phyloP scores from a whole-genome alignment of 345 rosid genomes.

The Eucalyptus erythrocorys region DNA sequence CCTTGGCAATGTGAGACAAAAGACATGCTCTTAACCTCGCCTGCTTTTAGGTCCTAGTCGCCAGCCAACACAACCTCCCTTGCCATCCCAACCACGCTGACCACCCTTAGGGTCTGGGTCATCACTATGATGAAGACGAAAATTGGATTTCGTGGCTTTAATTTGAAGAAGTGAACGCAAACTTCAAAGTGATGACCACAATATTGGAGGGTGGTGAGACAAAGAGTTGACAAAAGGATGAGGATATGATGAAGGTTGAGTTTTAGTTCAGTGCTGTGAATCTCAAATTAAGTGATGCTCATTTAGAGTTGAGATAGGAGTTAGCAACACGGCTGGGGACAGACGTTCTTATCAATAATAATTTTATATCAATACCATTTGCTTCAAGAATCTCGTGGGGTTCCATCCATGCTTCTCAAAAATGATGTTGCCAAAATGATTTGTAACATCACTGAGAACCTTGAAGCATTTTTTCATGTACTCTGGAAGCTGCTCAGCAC shows the following conservation, averaged over 20 bases:
- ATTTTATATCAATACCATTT: neutral
- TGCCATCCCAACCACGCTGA: rapidly evolving
- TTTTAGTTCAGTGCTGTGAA: neutral
- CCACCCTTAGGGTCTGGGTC: too few species aligned
- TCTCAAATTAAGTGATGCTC: neutral
- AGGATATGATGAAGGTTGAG: neutral
- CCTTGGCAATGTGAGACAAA: too few species aligned
- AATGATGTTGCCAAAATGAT: slow-evolving; percentile 8
- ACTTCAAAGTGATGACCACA: neutral
- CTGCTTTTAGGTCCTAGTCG: too few species aligned
- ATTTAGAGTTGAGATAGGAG: neutral
- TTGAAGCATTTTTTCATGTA: slow-evolving; percentile 16
- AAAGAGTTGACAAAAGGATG: neutral
- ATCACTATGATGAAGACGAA: neutral
- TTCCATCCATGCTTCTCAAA: neutral
- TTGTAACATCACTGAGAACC: slow-evolving; percentile 1
- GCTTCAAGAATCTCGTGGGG: neutral
- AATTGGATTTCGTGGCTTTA: neutral
- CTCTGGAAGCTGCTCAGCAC: slow-evolving; percentile 5
- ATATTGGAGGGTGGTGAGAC: neutral
- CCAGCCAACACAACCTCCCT: too few species aligned
- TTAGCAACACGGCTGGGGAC: neutral
- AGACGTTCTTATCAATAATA: neutral
- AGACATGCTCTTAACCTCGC: too few species aligned
- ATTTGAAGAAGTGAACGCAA: neutral